A percentile compares a stretch with the other conserved stretches of the same genome.
phyloP scores from a whole-genome alignment of 2,329 filamentous ascomycete genomes.

The Pseudopyricularia cyperi region DNA sequence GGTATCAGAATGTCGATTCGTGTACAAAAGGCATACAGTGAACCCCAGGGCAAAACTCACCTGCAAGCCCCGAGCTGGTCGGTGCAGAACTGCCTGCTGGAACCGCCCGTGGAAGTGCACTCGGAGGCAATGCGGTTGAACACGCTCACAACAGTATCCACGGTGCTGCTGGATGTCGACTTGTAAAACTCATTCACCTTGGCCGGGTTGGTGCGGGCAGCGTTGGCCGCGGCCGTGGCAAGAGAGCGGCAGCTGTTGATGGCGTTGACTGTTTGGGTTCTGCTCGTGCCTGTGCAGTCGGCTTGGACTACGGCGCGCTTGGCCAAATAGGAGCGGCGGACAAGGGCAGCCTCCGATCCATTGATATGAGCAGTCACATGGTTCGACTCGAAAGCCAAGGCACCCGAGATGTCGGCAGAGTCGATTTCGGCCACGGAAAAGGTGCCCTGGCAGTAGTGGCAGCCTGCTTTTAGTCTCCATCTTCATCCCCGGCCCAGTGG shows the following conservation, averaged over 20 bases:
- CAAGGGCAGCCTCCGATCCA: conserved; percentile 36
- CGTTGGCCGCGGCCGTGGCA: conserved; percentile 36
- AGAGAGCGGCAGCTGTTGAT: conserved; percentile 40
- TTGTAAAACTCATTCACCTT: conserved; percentile 54
- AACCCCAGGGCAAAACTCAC: too few species aligned
- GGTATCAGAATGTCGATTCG: too few species aligned
- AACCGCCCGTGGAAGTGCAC: conserved; percentile 35
- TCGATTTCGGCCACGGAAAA: conserved; percentile 40
- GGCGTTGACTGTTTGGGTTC: conserved; percentile 31
- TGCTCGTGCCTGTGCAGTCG: conserved; percentile 38
- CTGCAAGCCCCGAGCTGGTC: conserved; percentile 44
- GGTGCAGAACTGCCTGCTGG: conserved; percentile 43
- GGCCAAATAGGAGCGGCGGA: conserved; percentile 29
- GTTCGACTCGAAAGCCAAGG: conserved; percentile 46
- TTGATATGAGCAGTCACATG: conserved; percentile 42
- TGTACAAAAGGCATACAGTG: too few species aligned
- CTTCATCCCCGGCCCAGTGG: too few species aligned
- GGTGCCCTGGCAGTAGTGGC: conserved; percentile 26
- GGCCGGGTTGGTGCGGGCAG: conserved; percentile 33
- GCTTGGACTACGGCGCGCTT: conserved; percentile 39
- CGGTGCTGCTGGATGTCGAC: conserved; percentile 29
- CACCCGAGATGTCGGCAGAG: conserved; percentile 39
- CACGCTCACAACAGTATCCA: conserved; percentile 37
- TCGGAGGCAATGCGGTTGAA: conserved; percentile 37
- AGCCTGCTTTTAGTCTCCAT: too few species aligned